A percentile compares a stretch with the other conserved stretches of the same genome.
phyloP scores from a whole-genome alignment of 805 yeast genomes.

The Suhomyces kilbournensis region DNA sequence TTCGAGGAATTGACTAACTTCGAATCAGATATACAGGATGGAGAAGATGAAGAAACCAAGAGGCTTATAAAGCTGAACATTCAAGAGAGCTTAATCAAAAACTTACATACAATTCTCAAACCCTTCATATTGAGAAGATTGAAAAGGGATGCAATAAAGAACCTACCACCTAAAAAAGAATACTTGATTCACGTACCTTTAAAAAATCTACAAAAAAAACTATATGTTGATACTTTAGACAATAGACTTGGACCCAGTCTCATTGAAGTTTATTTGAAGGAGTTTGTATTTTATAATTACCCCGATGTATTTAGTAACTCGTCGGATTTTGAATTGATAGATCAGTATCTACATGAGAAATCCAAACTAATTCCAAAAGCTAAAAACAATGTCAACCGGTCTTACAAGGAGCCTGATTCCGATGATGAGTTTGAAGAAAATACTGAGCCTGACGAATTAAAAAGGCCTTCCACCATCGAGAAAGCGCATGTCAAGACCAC shows the following conservation, averaged over 20 bases:
- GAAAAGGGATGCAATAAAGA: conserved; percentile 64
- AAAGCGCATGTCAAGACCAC: conserved; percentile 14
- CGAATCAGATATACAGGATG: conserved; percentile 14
- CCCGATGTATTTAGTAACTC: conserved; percentile 13
- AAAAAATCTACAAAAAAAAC: conserved; percentile 57
- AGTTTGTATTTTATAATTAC: conserved; percentile 46
- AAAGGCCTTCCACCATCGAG: conserved; percentile 4
- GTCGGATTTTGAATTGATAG: conserved; percentile 27
- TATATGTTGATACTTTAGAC: conserved; percentile 54
- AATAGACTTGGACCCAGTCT: conserved; percentile 44
- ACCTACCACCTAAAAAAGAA: conserved; percentile 86
- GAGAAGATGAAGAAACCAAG: conserved; percentile 42
- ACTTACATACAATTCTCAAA: conserved; percentile 80
- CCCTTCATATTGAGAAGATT: conserved; percentile 85
- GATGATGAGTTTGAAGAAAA: conserved; percentile 27
- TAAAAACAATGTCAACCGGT: background rate
- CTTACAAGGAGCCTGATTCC: conserved; percentile 21
- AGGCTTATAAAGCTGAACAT: conserved; percentile 55
- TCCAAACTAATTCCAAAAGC: conserved; percentile 6
- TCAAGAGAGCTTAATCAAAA: conserved; percentile 56
- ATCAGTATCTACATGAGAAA: conserved; percentile 41
- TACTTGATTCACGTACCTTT: conserved; percentile 74
- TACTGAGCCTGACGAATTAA: background rate
- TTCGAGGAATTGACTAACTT: conserved; percentile 54
- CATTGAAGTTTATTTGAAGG: conserved; percentile 46